These are phyloP conservation scores for Juglanconis oblonga DNA, from an alignment of 2,329 filamentous ascomycete genomes.

Conservation along the genomic window DNA sequence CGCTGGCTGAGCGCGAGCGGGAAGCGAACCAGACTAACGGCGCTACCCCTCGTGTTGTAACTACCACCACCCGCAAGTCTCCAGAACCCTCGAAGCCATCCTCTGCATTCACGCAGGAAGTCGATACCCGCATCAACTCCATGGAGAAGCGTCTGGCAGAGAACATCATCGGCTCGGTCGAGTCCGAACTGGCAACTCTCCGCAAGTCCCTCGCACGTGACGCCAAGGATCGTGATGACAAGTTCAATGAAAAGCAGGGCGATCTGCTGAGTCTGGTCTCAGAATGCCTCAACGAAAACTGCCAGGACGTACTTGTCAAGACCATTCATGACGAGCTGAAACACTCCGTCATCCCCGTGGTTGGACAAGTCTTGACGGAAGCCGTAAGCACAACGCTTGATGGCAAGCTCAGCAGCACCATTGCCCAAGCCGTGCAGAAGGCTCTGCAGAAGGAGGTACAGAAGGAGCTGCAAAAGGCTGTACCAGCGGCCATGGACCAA, in stretches of 20 bases:
- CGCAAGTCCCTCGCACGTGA: slow-evolving; percentile 58
- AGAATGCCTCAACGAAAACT: slow-evolving; percentile 60
- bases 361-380: slow-evolving; percentile 65
- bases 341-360: slow-evolving; percentile 69
- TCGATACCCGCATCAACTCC: slow-evolving; percentile 52
- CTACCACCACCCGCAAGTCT: slow-evolving; percentile 29
- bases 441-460: slow-evolving; percentile 34
- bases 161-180: slow-evolving; percentile 9
- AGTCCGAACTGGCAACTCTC: slow-evolving; percentile 8
- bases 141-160: slow-evolving; percentile 48
- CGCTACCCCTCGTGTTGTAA: slow-evolving; percentile 31
- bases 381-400: slow-evolving; percentile 71
- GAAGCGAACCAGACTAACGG: slow-evolving; percentile 38
- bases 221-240: slow-evolving; percentile 46
- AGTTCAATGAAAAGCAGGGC: slow-evolving; percentile 51
- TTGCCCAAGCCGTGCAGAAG: slow-evolving; percentile 55
- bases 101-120: slow-evolving; percentile 38
- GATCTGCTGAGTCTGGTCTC: slow-evolving; percentile 57
- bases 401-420: slow-evolving; percentile 62
- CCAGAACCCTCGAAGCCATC: slow-evolving; percentile 27
- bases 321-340: slow-evolving; percentile 77
- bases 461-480: slow-evolving; percentile 66
- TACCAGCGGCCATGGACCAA: slow-evolving; percentile 66
- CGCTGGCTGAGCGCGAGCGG: slow-evolving; percentile 37
- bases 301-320: slow-evolving; percentile 68